phyloP scores from a whole-genome alignment of 2,329 filamentous ascomycete species.

The Fusarium sp. region DNA sequence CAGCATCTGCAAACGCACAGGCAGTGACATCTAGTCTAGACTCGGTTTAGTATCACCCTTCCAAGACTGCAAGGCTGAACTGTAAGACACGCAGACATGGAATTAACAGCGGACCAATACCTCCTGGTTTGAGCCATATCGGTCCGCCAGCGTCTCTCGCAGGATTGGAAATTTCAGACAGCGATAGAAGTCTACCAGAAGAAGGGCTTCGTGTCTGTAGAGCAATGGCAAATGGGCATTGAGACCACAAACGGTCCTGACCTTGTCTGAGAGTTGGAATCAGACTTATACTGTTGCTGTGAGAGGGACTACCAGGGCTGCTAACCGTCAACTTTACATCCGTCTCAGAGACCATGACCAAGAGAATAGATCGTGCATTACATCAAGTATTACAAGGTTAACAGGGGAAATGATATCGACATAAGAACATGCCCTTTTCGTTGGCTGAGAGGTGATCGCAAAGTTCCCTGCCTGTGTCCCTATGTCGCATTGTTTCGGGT shows the following conservation, averaged over 20 bases:
- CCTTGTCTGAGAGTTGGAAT: neutral
- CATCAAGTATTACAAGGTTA: neutral
- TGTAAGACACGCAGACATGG: neutral
- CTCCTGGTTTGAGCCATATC: conserved; percentile 4
- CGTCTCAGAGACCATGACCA: neutral
- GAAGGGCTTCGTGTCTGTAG: conserved; percentile 3
- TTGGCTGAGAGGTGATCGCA: conserved; percentile 4
- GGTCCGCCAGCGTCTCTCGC: neutral
- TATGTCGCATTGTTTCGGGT: neutral
- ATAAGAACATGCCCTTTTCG: neutral
- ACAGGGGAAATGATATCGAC: neutral
- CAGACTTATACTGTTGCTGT: neutral
- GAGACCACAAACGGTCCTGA: conserved; percentile 15
- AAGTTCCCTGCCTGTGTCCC: conserved; percentile 9
- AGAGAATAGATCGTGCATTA: neutral
- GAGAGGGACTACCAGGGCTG: neutral
- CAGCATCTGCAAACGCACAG: neutral
- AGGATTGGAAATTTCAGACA: conserved; percentile 2
- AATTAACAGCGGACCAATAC: conserved; percentile 10
- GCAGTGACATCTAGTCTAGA: neutral
- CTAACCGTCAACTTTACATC: neutral
- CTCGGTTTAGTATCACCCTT: neutral
- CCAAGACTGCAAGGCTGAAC: conserved; percentile 21
- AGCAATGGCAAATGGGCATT: conserved; percentile 20
- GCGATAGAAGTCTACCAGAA: conserved; percentile 28